A percentile compares a stretch with the other conserved stretches of the same genome.
phyloP scores from a whole-genome alignment of 1,284 basidiomycete genomes.

The Trichosporon coremiiforme region DNA sequence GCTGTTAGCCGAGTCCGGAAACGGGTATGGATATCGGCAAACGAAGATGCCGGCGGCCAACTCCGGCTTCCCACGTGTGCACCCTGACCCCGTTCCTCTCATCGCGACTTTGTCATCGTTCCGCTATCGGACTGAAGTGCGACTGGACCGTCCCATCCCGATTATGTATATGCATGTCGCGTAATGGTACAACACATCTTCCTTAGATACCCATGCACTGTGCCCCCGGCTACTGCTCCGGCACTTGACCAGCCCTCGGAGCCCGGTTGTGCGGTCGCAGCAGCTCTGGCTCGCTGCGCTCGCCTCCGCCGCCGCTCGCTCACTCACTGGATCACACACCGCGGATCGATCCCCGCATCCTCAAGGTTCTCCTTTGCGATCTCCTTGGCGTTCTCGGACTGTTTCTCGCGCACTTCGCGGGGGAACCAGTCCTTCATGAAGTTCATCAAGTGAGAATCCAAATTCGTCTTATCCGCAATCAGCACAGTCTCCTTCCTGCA shows the following conservation, averaged over 20 bases:
- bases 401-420: constrained; percentile 74
- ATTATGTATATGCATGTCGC: too few species aligned
- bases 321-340: constrained; percentile 38
- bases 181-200: not conserved
- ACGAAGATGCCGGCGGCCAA: not conserved
- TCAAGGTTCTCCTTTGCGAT: constrained; percentile 70
- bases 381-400: constrained; percentile 75
- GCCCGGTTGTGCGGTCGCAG: too few species aligned
- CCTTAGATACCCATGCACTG: too few species aligned
- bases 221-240: too few species aligned
- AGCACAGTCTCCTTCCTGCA: constrained; percentile 78
- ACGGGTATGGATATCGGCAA: not conserved
- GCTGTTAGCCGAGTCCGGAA: too few species aligned
- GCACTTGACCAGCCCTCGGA: too few species aligned
- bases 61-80: not conserved
- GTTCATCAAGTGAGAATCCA: constrained; percentile 51
- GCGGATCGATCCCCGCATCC: constrained; percentile 63
- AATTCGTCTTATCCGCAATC: constrained; percentile 70
- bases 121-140: too few species aligned
- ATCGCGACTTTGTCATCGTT: too few species aligned
- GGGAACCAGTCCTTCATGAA: constrained; percentile 96
- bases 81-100: too few species aligned
- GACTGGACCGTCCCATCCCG: too few species aligned
- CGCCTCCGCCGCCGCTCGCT: not conserved
- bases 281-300: not conserved